Percentiles rank a stretch among this genome's conserved stretches.
Conservation (phyloP, 179 eudicot genomes). For the Spinacia oleracea region DNA sequence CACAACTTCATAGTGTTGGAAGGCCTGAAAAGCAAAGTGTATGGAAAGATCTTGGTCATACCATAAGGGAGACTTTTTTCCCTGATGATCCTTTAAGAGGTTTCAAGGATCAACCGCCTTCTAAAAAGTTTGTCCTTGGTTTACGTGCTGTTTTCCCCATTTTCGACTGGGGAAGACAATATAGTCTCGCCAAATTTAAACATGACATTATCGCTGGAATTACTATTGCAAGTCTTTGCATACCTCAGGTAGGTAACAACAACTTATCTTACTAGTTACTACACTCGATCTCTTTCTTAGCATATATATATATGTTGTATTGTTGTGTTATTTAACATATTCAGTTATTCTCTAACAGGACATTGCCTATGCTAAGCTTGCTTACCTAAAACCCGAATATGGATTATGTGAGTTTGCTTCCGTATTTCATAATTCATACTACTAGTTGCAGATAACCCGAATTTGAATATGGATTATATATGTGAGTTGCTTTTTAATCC, state of each 20-base stretch:
- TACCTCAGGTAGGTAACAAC: conserved; percentile 80
- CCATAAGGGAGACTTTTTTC: conserved; percentile 67
- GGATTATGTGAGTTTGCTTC: conserved; percentile 64
- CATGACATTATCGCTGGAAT: conserved; percentile 73
- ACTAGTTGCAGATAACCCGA: neutral
- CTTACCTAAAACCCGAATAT: conserved; percentile 54
- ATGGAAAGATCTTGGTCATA: conserved; percentile 37
- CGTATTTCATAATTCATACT: neutral
- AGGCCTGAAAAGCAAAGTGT: conserved; percentile 53
- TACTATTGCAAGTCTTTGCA: conserved; percentile 85
- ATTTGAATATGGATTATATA: neutral
- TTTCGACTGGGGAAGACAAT: conserved; percentile 64
- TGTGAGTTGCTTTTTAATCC: neutral
- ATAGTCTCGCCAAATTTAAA: conserved; percentile 51
- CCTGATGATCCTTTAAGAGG: conserved; percentile 66
- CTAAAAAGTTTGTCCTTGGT: conserved; percentile 50
- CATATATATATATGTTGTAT: no score
- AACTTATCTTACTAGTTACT: no score
- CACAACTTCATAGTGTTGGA: conserved; percentile 51
- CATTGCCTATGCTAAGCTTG: conserved; percentile 80
- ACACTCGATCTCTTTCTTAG: no score
- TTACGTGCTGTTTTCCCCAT: conserved; percentile 63
- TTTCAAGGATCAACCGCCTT: conserved; percentile 60
- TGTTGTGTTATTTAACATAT: neutral
- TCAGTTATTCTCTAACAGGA: conserved; percentile 39